Conservation (phyloP, 768 basidiomycete species). For the Boletales sp. region DNA sequence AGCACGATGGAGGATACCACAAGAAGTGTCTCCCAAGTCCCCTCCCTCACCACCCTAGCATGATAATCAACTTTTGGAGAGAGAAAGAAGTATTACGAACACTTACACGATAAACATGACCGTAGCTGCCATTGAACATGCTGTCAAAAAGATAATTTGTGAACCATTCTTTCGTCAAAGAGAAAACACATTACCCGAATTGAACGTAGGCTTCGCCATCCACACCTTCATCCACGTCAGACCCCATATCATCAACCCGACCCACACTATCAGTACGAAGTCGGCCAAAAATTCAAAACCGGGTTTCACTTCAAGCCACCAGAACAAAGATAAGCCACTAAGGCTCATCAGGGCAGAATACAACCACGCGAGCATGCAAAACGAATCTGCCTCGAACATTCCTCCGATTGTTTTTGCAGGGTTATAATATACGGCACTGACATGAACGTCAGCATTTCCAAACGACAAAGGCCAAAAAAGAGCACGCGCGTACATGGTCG, state of each 20-base stretch:
- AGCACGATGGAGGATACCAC: constrained; percentile 75
- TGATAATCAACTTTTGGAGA: neutral
- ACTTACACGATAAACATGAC: constrained; percentile 79
- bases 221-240: constrained; percentile 91
- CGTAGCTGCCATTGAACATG: constrained; percentile 82
- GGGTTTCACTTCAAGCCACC: constrained; percentile 68
- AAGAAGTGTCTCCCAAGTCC: constrained; percentile 69
- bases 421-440: constrained; percentile 82
- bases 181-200: constrained; percentile 57
- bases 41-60: constrained; percentile 80
- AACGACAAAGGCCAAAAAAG: neutral
- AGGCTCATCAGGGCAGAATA: constrained; percentile 74
- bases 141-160: constrained; percentile 32
- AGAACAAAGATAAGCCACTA: constrained; percentile 72
- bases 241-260: constrained; percentile 76
- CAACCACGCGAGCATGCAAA: constrained; percentile 65
- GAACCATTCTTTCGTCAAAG: neutral
- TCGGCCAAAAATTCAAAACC: constrained; percentile 78
- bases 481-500: constrained; percentile 72
- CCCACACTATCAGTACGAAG: constrained; percentile 69
- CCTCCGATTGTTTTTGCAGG: constrained; percentile 91
- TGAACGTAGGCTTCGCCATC: constrained; percentile 87
- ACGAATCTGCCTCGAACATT: constrained; percentile 89
- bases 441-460: constrained; percentile 3
- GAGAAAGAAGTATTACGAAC: neutral